phyloP scores from a whole-genome alignment of 2,329 filamentous ascomycete genomes.

The Aspergillus neoniger region DNA sequence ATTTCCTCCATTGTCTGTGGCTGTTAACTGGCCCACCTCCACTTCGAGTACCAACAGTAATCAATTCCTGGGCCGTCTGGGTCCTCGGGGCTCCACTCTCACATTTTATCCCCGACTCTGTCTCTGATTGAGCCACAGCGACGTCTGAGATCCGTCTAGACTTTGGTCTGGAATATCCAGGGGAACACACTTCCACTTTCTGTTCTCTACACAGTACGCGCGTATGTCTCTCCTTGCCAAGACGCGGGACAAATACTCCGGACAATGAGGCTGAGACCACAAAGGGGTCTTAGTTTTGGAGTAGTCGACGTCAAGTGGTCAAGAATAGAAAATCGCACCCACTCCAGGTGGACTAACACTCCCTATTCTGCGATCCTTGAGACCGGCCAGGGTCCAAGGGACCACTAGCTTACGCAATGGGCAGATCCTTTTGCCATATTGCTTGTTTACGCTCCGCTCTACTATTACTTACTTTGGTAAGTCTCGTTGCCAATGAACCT shows the following conservation, averaged over 20 bases:
- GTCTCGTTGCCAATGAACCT: background rate
- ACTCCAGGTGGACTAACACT: constrained; percentile 11
- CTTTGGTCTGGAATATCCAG: background rate
- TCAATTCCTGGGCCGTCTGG: background rate
- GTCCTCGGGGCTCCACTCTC: background rate
- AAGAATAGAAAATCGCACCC: constrained; percentile 23
- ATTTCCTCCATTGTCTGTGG: background rate
- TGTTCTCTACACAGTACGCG: background rate
- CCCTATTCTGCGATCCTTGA: constrained; percentile 10
- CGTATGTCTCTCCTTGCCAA: constrained; percentile 13
- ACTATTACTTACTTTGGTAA: constrained; percentile 9
- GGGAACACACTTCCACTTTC: background rate
- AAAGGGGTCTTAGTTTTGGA: background rate
- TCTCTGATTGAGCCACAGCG: background rate
- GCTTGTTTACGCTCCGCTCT: constrained; percentile 9
- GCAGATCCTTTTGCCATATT: constrained; percentile 13
- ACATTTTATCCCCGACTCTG: background rate
- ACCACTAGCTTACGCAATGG: constrained; percentile 28
- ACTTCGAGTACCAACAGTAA: background rate
- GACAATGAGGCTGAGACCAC: constrained; percentile 11
- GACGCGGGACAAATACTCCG: constrained; percentile 14
- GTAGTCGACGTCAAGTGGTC: constrained; percentile 11
- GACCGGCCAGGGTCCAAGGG: constrained; percentile 15
- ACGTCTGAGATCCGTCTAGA: background rate
- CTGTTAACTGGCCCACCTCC: background rate